Evolutionary conservation across 169 alveolate genomes (phyloP), one percentile per base, ranked within the genome.

Genomic region (Nephromyces sp.): DNA sequence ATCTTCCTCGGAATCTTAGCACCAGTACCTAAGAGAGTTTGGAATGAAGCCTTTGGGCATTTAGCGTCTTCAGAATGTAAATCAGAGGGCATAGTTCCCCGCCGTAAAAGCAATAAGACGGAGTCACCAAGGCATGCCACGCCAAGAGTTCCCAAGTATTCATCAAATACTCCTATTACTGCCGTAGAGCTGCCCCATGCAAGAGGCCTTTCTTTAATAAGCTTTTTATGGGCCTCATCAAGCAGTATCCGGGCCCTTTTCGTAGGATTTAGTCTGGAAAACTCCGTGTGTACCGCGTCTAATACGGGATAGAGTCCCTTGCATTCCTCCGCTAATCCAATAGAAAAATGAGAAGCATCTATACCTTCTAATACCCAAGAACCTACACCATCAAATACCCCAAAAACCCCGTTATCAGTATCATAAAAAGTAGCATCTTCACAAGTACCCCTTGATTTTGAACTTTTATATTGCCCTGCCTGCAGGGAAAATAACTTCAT

Each of bases 311-410:
- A n/a, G n/a, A n/a, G n/a, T n/a, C n/a, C n/a, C n/a, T n/a, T 71
- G 43, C 85, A 79, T 15, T 83, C 83, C 24, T 66, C 64, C 8
- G 86, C 80, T 62, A 81, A 70, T 0, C 83, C 86, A 15, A 68
- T 78, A 15, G 87, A 81, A 34, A 81, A 81, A 63, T 69, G 74
- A 6, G 87, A 81, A 32, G 87, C 84, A 33, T 81, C 87, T 29
- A 81, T 68, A 2, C 87, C 87, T 71, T 81, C 87, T 8, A 71
- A 61, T 33, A 83, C 81, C 87, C 87, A 81, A 66, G 83, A 74
- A n/a, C 87, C 87, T 0, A 81, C 87, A 8, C 87, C 87, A 68
- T 81, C 87, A 30, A 81, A 81, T n/a, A 81, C 78, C 4, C 87
- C 87, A 72, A 81, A 81, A 2, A 79, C 80, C n/a, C 82, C 84